Conservation (phyloP, 148 eudicot genomes). For the Camellia lanceoleosa region DNA sequence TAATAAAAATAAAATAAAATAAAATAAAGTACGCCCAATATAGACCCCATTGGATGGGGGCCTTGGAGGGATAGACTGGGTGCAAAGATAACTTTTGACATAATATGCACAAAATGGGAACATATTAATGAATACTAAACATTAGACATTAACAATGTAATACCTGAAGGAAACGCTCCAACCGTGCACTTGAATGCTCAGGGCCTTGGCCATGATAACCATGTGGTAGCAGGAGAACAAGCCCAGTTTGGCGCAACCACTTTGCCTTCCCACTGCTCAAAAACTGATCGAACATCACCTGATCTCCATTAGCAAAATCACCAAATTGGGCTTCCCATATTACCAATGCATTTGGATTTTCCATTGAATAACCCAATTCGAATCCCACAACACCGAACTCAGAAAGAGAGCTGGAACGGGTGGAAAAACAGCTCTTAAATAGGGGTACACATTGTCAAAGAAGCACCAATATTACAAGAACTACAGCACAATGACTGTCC, state of each 20-base stretch:
- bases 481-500: background rate
- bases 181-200: constrained; percentile 91
- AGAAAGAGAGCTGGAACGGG: constrained; percentile 77
- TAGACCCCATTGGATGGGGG: no score
- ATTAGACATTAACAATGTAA: background rate
- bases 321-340: constrained; percentile 99
- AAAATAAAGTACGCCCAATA: no score
- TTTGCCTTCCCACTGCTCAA: constrained; percentile 98
- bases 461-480: background rate
- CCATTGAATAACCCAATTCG: constrained; percentile 98
- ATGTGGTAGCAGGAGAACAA: constrained; percentile 89
- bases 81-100: no score
- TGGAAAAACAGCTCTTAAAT: background rate
- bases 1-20: no score
- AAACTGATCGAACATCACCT: constrained; percentile 93
- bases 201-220: constrained; percentile 99
- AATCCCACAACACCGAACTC: constrained; percentile 97
- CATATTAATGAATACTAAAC: background rate
- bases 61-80: no score
- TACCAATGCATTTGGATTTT: constrained; percentile 92
- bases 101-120: background rate
- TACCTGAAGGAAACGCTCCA: constrained; percentile 99
- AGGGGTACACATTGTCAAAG: background rate
- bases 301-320: constrained; percentile 93
- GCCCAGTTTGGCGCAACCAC: constrained; percentile 93